Percentiles rank a stretch among this genome's conserved stretches.
Evolutionary conservation across 345 rosid genomes (phyloP).

Genomic region (Erodium maritimum): DNA sequence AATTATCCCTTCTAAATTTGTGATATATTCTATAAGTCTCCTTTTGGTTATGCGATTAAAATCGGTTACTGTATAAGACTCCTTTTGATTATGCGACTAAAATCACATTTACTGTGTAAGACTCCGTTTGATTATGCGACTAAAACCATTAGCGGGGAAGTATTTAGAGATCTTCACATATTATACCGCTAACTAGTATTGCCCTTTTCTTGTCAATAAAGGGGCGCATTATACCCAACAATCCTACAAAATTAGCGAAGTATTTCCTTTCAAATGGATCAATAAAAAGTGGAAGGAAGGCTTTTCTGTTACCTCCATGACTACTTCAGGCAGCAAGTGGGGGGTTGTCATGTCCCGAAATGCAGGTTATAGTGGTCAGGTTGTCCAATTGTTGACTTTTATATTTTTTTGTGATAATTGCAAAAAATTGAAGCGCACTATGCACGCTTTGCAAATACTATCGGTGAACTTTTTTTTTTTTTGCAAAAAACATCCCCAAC

Average conservation of each 20-base stretch:
- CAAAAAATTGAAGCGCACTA: too few species aligned
- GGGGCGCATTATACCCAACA: slow-evolving; percentile 70
- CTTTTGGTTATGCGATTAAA: too few species aligned
- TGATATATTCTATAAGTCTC: too few species aligned
- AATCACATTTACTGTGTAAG: too few species aligned
- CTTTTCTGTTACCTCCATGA: slow-evolving; percentile 83
- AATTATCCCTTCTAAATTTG: too few species aligned
- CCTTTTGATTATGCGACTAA: too few species aligned
- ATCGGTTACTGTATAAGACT: too few species aligned
- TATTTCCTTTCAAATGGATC: slow-evolving; percentile 94
- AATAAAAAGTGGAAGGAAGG: slow-evolving; percentile 98
- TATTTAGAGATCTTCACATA: not conserved
- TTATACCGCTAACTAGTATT: not conserved
- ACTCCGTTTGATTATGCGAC: too few species aligned
- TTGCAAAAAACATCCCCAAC: too few species aligned
- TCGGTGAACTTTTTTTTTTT: too few species aligned
- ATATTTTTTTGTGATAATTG: not conserved
- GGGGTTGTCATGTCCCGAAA: slow-evolving; percentile 95
- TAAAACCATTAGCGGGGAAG: too few species aligned
- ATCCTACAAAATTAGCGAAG: slow-evolving; percentile 87
- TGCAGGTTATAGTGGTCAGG: slow-evolving; percentile 78
- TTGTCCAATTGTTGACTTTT: slow-evolving; percentile 8
- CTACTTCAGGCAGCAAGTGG: slow-evolving; percentile 87
- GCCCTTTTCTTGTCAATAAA: not conserved
- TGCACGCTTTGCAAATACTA: too few species aligned